A percentile compares a stretch with the other conserved stretches of the same genome.
Conservation (phyloP, 495 filamentous ascomycete genomes). For the Trichocladium uniseriatum region DNA sequence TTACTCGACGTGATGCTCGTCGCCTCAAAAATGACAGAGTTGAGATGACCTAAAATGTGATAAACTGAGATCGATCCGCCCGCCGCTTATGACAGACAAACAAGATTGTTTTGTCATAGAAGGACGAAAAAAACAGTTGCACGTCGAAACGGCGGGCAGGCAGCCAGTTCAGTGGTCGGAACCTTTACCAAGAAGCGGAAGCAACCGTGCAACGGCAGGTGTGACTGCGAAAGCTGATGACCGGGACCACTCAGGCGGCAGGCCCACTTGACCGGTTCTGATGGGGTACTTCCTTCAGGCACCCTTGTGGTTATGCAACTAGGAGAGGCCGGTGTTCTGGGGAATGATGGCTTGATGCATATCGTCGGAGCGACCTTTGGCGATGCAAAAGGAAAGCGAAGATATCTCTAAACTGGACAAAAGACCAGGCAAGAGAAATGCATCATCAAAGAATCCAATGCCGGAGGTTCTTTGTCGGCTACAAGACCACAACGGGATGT, state of each 20-base stretch:
- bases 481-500: neutral
- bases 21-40: neutral
- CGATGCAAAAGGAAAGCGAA: too few species aligned
- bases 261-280: constrained; percentile 7
- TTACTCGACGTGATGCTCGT: neutral
- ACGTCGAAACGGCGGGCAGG: constrained; percentile 2
- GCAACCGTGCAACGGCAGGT: constrained; percentile 4
- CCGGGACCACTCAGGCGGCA: constrained; percentile 10
- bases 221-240: constrained; percentile 11
- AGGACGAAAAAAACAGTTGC: neutral
- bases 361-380: neutral
- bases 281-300: neutral
- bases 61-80: neutral
- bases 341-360: constrained; percentile 4
- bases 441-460: too few species aligned
- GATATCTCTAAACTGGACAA: neutral
- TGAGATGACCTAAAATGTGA: neutral
- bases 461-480: neutral
- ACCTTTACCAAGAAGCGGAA: constrained; percentile 7
- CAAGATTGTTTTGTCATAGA: neutral
- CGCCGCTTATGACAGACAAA: neutral
- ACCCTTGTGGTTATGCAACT: constrained; percentile 4
- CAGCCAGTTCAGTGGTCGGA: constrained; percentile 6
- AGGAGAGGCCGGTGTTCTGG: neutral
- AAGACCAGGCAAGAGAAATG: neutral